Conservation (phyloP, 148 eudicot species). For the Tetragonia tetragonoides region DNA sequence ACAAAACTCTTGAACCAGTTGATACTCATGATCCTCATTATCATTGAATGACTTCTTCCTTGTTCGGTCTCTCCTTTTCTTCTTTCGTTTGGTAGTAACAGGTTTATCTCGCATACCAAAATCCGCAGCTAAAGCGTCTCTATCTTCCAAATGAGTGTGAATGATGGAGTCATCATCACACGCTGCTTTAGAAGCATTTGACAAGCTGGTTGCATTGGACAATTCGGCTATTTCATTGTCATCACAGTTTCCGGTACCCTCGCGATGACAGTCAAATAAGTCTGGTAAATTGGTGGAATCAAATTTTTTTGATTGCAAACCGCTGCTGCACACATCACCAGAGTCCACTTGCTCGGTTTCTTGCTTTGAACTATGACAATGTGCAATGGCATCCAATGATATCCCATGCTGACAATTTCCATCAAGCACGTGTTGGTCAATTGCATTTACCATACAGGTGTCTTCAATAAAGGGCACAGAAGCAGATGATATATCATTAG, state of each 20-base stretch:
- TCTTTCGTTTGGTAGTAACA: conserved; percentile 39
- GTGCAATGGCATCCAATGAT: conserved; percentile 14
- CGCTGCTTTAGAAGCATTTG: conserved; percentile 9
- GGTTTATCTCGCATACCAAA: conserved; percentile 23
- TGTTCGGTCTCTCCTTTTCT: conserved; percentile 48
- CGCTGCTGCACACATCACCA: background rate
- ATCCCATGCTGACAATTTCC: conserved; percentile 20
- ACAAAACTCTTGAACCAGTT: conserved; percentile 33
- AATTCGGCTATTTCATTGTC: conserved; percentile 13
- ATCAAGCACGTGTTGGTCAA: conserved; percentile 21
- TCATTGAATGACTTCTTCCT: conserved; percentile 42
- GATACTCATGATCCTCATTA: conserved; percentile 33
- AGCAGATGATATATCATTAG: conserved; percentile 12
- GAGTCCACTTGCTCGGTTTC: conserved; percentile 14
- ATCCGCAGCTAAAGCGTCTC: conserved; percentile 16
- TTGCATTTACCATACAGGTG: background rate
- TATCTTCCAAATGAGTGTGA: conserved; percentile 7
- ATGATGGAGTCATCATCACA: conserved; percentile 13
- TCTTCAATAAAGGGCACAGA: background rate
- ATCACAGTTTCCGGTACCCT: conserved; percentile 6
- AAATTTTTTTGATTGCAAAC: background rate
- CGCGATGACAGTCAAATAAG: conserved; percentile 5
- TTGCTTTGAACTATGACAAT: conserved; percentile 12
- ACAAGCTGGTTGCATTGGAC: conserved; percentile 23
- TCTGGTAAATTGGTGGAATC: background rate